These are phyloP conservation scores for Epithemia pelagica DNA, from an alignment of 108 stramenopile genomes.

Conservation along the genomic window DNA sequence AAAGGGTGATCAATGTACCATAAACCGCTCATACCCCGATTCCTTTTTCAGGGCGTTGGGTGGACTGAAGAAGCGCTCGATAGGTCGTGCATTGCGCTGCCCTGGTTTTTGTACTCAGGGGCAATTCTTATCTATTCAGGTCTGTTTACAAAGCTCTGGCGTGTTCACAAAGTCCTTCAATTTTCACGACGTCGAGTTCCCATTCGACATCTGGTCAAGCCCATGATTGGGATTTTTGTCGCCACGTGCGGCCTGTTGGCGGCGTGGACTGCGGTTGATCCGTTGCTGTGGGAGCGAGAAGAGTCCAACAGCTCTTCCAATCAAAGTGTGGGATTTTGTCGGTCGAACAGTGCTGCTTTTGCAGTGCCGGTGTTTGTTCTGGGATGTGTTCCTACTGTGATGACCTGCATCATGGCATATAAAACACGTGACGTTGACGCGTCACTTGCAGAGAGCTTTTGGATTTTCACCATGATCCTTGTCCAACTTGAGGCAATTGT, in stretches of 20 bases:
- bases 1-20: too few species aligned
- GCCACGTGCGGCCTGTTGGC: constrained; percentile 19
- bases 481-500: constrained; percentile 9
- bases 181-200: constrained; percentile 10
- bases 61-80: constrained; percentile 10
- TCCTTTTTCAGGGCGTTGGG: constrained; percentile 4
- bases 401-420: constrained; percentile 16
- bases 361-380: background rate
- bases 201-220: constrained; percentile 21
- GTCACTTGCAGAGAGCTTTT: constrained; percentile 12
- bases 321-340: background rate
- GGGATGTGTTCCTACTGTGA: constrained; percentile 12
- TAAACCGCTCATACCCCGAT: too few species aligned
- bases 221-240: constrained; percentile 19
- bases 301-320: background rate
- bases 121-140: constrained; percentile 37
- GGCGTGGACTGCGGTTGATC: constrained; percentile 20
- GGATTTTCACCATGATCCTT: constrained; percentile 17
- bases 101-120: constrained; percentile 42
- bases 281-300: constrained; percentile 16
- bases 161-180: constrained; percentile 32
- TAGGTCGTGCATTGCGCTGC: constrained; percentile 29
- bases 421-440: constrained; percentile 19
- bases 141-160: constrained; percentile 48
- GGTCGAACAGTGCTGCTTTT: background rate